These are phyloP conservation scores for Sugiyamaella grinbergsii DNA, from an alignment of 1,139 yeast species.

Conservation along the genomic window DNA sequence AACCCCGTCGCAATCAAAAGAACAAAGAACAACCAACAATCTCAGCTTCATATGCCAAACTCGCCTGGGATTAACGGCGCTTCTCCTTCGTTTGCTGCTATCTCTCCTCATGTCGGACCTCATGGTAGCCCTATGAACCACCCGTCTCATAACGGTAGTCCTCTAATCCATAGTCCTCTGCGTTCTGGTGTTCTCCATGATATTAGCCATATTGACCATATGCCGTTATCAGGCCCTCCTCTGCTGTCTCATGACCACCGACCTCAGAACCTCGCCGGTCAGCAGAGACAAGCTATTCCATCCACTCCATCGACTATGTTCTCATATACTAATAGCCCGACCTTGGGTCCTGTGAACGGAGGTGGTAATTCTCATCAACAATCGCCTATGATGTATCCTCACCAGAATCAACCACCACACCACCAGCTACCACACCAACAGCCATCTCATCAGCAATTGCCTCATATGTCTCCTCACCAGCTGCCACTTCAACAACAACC, in stretches of 20 bases:
- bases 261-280: slow-evolving; percentile 12
- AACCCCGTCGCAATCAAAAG: slow-evolving; percentile 28
- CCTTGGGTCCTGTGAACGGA: slow-evolving; percentile 26
- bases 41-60: slow-evolving; percentile 30
- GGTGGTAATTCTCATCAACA: slow-evolving; percentile 17
- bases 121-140: slow-evolving; percentile 28
- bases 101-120: slow-evolving; percentile 32
- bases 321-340: slow-evolving; percentile 29
- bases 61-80: slow-evolving; percentile 20
- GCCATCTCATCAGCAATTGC: slow-evolving; percentile 2
- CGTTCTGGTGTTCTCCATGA: slow-evolving; percentile 24
- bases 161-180: slow-evolving; percentile 19
- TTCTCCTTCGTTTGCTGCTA: slow-evolving; percentile 31
- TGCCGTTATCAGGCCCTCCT: slow-evolving; percentile 24
- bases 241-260: slow-evolving; percentile 15
- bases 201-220: slow-evolving; percentile 27
- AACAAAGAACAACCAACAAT: slow-evolving; percentile 26
- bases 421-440: slow-evolving; percentile 18
- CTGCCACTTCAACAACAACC: slow-evolving; percentile 7
- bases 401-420: slow-evolving; percentile 19
- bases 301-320: slow-evolving; percentile 25
- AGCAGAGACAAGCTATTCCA: slow-evolving; percentile 13
- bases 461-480: neutral
- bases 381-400: slow-evolving; percentile 9
- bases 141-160: slow-evolving; percentile 18